A percentile compares a stretch with the other conserved stretches of the same genome.
Conservation (phyloP, 2,329 filamentous ascomycete genomes). For the Neophaeococcomyces mojaviensis region DNA sequence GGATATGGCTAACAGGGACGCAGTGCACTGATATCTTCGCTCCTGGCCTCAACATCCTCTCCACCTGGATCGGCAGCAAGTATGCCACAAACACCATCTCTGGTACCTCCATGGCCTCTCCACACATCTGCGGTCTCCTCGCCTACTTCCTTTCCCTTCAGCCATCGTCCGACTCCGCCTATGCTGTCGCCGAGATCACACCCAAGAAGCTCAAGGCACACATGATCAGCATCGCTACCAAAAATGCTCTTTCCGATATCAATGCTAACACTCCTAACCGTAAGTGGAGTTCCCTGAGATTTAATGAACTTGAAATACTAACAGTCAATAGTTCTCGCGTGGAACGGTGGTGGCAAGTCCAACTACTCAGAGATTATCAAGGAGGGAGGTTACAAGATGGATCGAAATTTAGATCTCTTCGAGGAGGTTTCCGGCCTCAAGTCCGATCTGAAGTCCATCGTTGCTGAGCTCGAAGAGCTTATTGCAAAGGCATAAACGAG, state of each 20-base stretch:
- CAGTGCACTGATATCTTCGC: slow-evolving; percentile 96
- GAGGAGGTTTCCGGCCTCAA: slow-evolving; percentile 32
- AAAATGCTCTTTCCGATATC: slow-evolving; percentile 70
- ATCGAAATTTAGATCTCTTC: slow-evolving; percentile 12
- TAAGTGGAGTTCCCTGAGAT: slow-evolving; percentile 38
- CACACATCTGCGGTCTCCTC: slow-evolving; percentile 90
- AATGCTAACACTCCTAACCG: slow-evolving; percentile 76
- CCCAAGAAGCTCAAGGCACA: slow-evolving; percentile 90
- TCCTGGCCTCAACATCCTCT: slow-evolving; percentile 91
- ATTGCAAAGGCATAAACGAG: slow-evolving; percentile 7
- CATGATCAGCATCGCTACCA: slow-evolving; percentile 75
- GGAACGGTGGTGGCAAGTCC: slow-evolving; percentile 92
- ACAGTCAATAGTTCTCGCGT: slow-evolving; percentile 62
- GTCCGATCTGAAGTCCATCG: slow-evolving; percentile 21
- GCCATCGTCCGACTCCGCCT: slow-evolving; percentile 81
- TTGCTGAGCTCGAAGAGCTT: slow-evolving; percentile 8
- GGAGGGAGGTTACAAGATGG: slow-evolving; percentile 58
- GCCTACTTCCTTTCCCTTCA: slow-evolving; percentile 98
- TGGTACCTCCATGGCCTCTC: slow-evolving; percentile 97
- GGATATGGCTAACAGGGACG: not conserved
- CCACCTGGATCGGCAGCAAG: slow-evolving; percentile 96
- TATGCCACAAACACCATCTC: slow-evolving; percentile 98
- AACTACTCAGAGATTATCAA: slow-evolving; percentile 82
- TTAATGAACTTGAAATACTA: not conserved
- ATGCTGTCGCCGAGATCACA: slow-evolving; percentile 78